Evolutionary conservation across 2,329 filamentous ascomycete genomes (phyloP), one percentile per base, ranked within the genome.

Genomic region (Verticillium albo-atrum): DNA sequence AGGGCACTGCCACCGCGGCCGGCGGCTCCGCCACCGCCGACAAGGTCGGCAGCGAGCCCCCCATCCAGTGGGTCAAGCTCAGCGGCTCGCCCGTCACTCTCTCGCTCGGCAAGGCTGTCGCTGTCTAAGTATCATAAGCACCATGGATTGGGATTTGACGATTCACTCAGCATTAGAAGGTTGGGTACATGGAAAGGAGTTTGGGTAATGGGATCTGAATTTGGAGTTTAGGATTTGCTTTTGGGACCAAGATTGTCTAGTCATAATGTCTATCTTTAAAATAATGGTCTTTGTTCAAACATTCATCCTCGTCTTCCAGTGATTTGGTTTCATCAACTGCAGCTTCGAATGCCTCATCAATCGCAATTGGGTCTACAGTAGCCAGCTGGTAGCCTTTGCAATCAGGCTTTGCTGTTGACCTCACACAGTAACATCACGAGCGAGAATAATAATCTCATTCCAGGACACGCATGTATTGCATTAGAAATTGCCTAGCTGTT

Each of bases 31-130:
- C 51, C 20, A 42, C 73, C 1, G 75, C 72, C 34, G 82, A 87
- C 66, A 71, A 85, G 69, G 66, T 84, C 20, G 85, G 84, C n/a
- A 76, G 66, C 50, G 81, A 84, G 68, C 80, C 82, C 4, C 66
- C 78, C 51, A 83, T 81, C 2, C 70, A 81, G 56, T 83, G 79
- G 80, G 75, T 79, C 26, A 71, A 71, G 28, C 67, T 83, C 56
- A 68, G 72, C 12, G 81, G 80, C 1, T 70, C 71, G 0, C 69
- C 80, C 0, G 75, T 81, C 7, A 77, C 74, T 0, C 76, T 82
- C 62, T 76, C 61, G 2, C 59, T 72, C 25, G 50, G 37, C 10
- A 54, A 54, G 27, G 37, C 60, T 4, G 34, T 61, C 17, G 10
- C n/a, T 20, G 20, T 50, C 14, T 50, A 12, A 25, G 42, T 20